A percentile compares a stretch with the other conserved stretches of the same genome.
Evolutionary conservation across 164 flowering plant genomes (phyloP).

Genomic region (Nymphaea thermarum): DNA sequence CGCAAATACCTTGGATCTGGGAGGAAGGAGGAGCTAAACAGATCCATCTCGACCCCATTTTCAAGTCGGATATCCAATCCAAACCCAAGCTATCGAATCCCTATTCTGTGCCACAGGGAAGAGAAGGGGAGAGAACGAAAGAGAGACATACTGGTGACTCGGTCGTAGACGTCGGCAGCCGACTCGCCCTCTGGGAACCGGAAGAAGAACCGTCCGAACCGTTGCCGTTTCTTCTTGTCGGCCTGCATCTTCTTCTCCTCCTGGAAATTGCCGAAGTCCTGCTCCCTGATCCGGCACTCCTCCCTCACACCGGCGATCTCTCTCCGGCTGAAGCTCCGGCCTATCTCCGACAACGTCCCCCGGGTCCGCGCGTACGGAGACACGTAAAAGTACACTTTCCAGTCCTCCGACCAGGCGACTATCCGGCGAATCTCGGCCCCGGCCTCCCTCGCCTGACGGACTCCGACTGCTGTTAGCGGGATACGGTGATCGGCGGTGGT

Average conservation of each 20-base stretch:
- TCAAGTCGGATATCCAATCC: too few species aligned
- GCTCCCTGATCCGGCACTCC: conserved; percentile 87
- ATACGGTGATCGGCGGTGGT: conserved; percentile 75
- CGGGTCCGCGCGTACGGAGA: conserved; percentile 81
- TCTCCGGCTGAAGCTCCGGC: conserved; percentile 43
- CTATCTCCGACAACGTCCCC: conserved; percentile 73
- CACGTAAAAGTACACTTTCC: conserved; percentile 81
- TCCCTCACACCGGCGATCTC: conserved; percentile 75
- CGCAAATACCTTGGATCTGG: too few species aligned
- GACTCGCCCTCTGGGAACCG: conserved; percentile 99
- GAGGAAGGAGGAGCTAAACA: too few species aligned
- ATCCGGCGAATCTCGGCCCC: conserved; percentile 33
- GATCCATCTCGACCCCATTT: too few species aligned
- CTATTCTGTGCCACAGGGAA: neutral
- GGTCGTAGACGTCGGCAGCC: conserved; percentile 90
- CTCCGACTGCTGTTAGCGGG: conserved; percentile 51
- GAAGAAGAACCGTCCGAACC: conserved; percentile 82
- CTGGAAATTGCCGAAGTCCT: conserved; percentile 96
- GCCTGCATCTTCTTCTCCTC: conserved; percentile 70
- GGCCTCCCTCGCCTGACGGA: conserved; percentile 44
- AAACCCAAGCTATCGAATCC: too few species aligned
- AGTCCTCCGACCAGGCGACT: conserved; percentile 21
- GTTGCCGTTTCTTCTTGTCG: conserved; percentile 58
- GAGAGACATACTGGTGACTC: conserved; percentile 61
- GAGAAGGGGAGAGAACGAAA: neutral